Evolutionary conservation across 345 rosid species (phyloP).

Genomic region (Brassica cretica): DNA sequence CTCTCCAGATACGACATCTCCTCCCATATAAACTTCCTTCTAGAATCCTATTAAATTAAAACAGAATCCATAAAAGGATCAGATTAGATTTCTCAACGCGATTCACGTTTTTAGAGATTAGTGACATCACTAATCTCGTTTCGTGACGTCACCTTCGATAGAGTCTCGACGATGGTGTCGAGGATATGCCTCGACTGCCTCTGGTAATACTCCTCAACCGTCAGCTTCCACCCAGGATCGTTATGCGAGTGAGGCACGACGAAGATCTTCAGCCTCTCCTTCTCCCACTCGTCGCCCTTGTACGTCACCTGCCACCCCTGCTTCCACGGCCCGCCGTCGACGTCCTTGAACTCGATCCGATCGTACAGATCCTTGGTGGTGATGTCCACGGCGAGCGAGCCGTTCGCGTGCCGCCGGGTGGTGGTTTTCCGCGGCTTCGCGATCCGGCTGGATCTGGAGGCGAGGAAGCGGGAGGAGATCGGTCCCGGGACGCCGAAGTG

Average conservation of each 20-base stretch:
- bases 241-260: constrained; percentile 98
- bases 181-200: constrained; percentile 77
- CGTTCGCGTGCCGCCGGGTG: constrained; percentile 33
- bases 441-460: constrained; percentile 44
- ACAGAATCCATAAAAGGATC: no score
- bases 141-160: constrained; percentile 62
- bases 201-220: constrained; percentile 95
- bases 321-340: constrained; percentile 92
- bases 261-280: constrained; percentile 77
- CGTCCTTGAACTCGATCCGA: constrained; percentile 78
- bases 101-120: constrained; percentile 9
- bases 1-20: constrained; percentile 97
- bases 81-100: not conserved
- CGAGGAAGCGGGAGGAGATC: constrained; percentile 54
- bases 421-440: constrained; percentile 40
- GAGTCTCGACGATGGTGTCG: constrained; percentile 78
- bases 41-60: constrained; percentile 51
- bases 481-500: constrained; percentile 79
- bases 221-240: constrained; percentile 98
- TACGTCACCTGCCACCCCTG: constrained; percentile 91
- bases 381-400: constrained; percentile 55
- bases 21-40: constrained; percentile 98
- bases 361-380: constrained; percentile 88
- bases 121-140: constrained; percentile 28
- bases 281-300: constrained; percentile 83